Conservation (phyloP, 768 basidiomycete species). For the Calocybe indica region DNA sequence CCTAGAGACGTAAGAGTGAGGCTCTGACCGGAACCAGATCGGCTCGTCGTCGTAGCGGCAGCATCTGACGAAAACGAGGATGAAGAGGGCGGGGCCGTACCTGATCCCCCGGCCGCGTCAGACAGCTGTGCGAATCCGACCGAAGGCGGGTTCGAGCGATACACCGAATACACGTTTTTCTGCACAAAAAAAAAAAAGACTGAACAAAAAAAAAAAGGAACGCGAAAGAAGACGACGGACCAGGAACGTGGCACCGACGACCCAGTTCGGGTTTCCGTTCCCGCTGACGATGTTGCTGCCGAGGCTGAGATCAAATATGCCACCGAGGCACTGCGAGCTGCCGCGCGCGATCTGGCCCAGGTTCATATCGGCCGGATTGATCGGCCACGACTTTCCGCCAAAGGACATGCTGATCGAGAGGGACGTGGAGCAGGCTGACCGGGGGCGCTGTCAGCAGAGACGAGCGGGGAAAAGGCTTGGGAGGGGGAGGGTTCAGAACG, state of each 20-base stretch:
- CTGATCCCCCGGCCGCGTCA: constrained; percentile 17
- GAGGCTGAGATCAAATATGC: constrained; percentile 49
- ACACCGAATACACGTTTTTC: constrained; percentile 54
- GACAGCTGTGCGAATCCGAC: constrained; percentile 50
- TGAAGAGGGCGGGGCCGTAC: background rate
- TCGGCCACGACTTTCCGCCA: constrained; percentile 74
- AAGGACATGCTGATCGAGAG: constrained; percentile 64
- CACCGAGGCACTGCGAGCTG: constrained; percentile 47
- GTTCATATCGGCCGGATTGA: constrained; percentile 75
- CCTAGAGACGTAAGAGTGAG: too few relatives aligned
- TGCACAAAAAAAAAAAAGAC: constrained; percentile 10
- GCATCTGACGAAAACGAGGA: too few relatives aligned
- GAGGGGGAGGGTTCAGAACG: constrained; percentile 18
- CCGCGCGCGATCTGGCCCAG: constrained; percentile 42
- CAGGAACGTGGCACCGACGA: constrained; percentile 71
- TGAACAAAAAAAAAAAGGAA: background rate
- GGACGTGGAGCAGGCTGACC: constrained; percentile 58
- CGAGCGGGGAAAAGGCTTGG: background rate
- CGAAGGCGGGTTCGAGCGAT: constrained; percentile 37
- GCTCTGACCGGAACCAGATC: too few relatives aligned
- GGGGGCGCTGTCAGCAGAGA: background rate
- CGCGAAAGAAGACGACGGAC: constrained; percentile 32
- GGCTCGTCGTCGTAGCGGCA: too few relatives aligned
- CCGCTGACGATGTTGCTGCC: constrained; percentile 14
- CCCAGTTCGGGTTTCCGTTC: constrained; percentile 44